A percentile compares a stretch with the other conserved stretches of the same genome.
phyloP scores from a whole-genome alignment of 2,329 filamentous ascomycete species.

The Pleoardoris graminearum region DNA sequence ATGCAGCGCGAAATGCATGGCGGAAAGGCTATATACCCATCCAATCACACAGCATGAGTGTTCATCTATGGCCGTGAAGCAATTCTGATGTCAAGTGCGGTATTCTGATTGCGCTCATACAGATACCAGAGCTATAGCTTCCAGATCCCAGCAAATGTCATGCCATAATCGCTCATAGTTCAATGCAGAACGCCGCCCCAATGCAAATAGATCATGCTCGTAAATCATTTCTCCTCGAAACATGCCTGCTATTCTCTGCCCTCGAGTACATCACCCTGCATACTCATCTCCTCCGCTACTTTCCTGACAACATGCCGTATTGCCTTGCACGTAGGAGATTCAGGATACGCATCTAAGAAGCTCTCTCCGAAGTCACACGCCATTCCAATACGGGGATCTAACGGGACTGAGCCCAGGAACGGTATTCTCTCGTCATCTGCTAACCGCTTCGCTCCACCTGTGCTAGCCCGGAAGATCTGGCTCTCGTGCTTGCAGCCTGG shows the following conservation, averaged over 20 bases:
- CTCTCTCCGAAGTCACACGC: constrained; percentile 97
- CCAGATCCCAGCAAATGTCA: background rate
- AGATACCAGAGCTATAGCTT: no score
- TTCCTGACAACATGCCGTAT: constrained; percentile 78
- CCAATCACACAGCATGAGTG: no score
- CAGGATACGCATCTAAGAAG: constrained; percentile 91
- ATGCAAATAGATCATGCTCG: constrained; percentile 4
- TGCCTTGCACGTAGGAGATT: constrained; percentile 85
- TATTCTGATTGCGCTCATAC: no score
- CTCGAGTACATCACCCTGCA: constrained; percentile 33
- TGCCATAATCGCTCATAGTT: background rate
- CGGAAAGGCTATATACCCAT: no score
- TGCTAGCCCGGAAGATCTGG: constrained; percentile 89
- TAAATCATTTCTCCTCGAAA: background rate
- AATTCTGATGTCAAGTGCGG: no score
- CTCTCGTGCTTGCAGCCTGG: constrained; percentile 80
- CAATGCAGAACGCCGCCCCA: background rate
- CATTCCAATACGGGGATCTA: constrained; percentile 94
- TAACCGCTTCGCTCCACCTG: constrained; percentile 78
- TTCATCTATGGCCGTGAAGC: no score
- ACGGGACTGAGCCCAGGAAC: constrained; percentile 84
- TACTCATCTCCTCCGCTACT: constrained; percentile 57
- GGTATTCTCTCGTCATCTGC: constrained; percentile 86
- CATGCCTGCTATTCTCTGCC: constrained; percentile 14
- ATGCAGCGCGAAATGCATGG: no score